Evolutionary conservation across 73 alveolate species (phyloP).

Genomic region (Paramecium sexaurelia): DNA sequence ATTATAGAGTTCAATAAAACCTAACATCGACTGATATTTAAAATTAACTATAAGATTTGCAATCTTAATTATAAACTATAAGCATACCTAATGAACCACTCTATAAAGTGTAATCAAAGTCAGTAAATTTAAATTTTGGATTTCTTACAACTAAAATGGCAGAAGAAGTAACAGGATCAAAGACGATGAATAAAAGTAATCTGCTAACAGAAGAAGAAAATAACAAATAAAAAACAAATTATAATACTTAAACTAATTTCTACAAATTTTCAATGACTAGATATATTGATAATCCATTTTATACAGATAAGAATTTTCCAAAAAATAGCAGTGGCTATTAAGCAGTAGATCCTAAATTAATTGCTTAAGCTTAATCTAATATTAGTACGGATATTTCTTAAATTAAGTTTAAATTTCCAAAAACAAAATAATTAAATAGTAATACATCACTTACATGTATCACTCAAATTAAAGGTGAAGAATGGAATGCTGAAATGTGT

Average conservation of each 20-base stretch:
- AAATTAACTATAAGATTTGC: background rate
- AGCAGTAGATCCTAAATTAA: background rate
- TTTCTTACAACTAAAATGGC: background rate
- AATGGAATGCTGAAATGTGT: slow-evolving; percentile 6
- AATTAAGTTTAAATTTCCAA: background rate
- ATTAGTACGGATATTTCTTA: background rate
- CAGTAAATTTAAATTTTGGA: background rate
- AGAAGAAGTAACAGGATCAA: background rate
- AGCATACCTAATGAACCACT: background rate
- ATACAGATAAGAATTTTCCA: background rate
- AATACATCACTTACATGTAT: background rate
- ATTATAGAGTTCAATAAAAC: background rate
- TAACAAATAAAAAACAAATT: background rate
- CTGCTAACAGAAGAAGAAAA: background rate
- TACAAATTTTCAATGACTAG: background rate
- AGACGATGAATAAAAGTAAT: too few species aligned
- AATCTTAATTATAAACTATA: background rate
- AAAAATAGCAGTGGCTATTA: background rate
- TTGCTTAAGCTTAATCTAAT: background rate
- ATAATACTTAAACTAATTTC: background rate
- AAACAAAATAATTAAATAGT: background rate
- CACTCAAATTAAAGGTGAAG: background rate
- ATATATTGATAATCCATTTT: slow-evolving; percentile 2
- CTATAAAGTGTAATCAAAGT: background rate
- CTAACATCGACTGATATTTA: background rate